Conservation (phyloP, 805 yeast species). For the Yarrowia porcina region DNA sequence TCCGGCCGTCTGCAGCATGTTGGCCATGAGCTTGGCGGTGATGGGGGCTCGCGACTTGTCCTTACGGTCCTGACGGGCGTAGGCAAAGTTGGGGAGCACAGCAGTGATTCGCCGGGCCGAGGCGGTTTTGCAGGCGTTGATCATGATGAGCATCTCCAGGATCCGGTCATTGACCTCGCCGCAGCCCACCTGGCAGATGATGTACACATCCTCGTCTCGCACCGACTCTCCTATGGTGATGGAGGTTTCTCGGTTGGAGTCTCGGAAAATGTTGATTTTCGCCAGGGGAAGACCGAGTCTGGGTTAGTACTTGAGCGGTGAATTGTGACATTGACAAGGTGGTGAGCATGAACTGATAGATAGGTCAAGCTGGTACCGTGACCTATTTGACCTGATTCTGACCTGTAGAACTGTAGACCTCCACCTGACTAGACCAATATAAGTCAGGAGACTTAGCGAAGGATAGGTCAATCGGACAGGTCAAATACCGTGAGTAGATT, state of each 20-base stretch:
- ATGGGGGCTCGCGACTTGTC: constrained; percentile 96
- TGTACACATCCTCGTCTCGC: constrained; percentile 74
- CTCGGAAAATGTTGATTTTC: constrained; percentile 74
- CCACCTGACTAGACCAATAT: no score
- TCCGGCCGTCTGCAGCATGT: constrained; percentile 90
- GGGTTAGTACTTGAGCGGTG: background rate
- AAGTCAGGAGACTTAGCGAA: no score
- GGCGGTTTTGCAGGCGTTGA: constrained; percentile 92
- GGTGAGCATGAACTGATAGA: no score
- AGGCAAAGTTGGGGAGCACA: constrained; percentile 93
- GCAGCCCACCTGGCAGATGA: constrained; percentile 66
- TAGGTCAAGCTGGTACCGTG: no score
- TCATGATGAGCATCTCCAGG: constrained; percentile 83
- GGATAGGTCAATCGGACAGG: no score
- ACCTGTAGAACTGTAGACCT: no score
- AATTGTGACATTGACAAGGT: no score
- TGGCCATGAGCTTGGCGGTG: constrained; percentile 92
- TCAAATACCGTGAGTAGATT: no score
- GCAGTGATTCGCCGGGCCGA: constrained; percentile 94
- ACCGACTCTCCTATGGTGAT: constrained; percentile 84
- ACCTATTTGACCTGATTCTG: no score
- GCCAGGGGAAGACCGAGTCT: constrained; percentile 61
- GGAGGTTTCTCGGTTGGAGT: constrained; percentile 81
- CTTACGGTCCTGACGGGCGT: constrained; percentile 96
- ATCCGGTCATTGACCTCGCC: constrained; percentile 84